Base-by-base conservation (phyloP, 805 yeast species). In the Cyberlindnera xylosilytica region DNA sequence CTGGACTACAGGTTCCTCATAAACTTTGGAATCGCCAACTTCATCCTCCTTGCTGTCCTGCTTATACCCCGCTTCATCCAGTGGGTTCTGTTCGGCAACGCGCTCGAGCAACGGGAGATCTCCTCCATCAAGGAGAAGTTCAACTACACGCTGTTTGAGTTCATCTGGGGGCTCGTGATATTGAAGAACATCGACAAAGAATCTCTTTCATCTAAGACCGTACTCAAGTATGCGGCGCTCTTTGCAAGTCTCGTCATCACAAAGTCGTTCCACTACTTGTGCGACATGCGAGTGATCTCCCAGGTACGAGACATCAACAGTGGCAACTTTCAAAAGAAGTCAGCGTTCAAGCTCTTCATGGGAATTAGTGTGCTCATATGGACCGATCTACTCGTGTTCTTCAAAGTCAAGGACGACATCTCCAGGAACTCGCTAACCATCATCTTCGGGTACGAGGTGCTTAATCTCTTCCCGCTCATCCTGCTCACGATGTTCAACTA, bases 251-350 rank as follows among this genome's bases (percentile, higher is more conserved):
- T 53, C 23, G 24, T 51, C 15, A 29, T 53, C 11, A 36, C 47
- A 16, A 53, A 53, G 20, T 44, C 52, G 39, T 53, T 53, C 49
- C 57, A 53, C 31, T 44, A 51, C 22, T 34, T 53, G n/a, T 45
- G 42, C 8, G 55, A 53, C n/a, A 7, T 44, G 20, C 36, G 47
- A 17, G 48, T 51, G 23, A 19, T 24, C 10, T 17, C 38, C 11
- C 41, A 36, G 27, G 19, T 37, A 5, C 20, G 33, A 3, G 44
- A 39, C 23, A 37, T 44, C 19, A 13, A 18, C 12, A 36, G 32
- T 15, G 47, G 44, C 7, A 19, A 5, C 2, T 40, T 44, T 34
- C 42, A 29, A 11, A 6, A 16, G 12, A 36, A 20, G 6, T 6
- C 23, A 4, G 29, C 43, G 2, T 7, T 33, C 3, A 36, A 33